phyloP scores from a whole-genome alignment of 352 stramenopile genomes.

The Salisapilia sapeloensis region DNA sequence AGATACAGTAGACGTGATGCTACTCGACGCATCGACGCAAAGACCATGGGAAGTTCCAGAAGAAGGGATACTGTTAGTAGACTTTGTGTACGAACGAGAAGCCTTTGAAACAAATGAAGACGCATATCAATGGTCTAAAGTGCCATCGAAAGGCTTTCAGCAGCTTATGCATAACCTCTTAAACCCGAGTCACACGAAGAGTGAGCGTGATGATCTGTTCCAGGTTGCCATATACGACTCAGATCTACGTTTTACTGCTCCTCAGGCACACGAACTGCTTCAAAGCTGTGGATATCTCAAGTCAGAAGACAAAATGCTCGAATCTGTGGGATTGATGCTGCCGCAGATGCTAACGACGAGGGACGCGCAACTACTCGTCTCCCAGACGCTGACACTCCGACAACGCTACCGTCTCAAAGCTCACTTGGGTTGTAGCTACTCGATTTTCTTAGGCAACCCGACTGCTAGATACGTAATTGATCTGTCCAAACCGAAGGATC shows the following conservation, averaged over 20 bases:
- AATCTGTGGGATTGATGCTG: conserved; percentile 51
- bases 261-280: conserved; percentile 66
- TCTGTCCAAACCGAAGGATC: conserved; percentile 54
- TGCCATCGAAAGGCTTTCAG: conserved; percentile 45
- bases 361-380: conserved; percentile 56
- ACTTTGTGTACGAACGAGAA: conserved; percentile 69
- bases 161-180: conserved; percentile 62
- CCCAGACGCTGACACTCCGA: conserved; percentile 35
- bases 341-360: conserved; percentile 74
- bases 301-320: conserved; percentile 27
- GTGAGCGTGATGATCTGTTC: conserved; percentile 64
- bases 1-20: conserved; percentile 6
- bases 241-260: conserved; percentile 59
- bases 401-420: conserved; percentile 64
- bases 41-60: conserved; percentile 48
- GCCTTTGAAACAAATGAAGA: conserved; percentile 39
- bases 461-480: conserved; percentile 73
- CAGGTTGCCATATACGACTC: conserved; percentile 59
- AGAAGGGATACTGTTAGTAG: conserved; percentile 38
- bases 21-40: conserved; percentile 37
- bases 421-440: conserved; percentile 71
- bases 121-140: conserved; percentile 26
- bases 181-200: conserved; percentile 21
- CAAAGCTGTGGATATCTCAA: conserved; percentile 55
- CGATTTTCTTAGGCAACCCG: conserved; percentile 65